Evolutionary conservation across 2,329 filamentous ascomycete species (phyloP), one percentile per base, ranked within the genome.

Genomic region (Arthrobotrys iridis): DNA sequence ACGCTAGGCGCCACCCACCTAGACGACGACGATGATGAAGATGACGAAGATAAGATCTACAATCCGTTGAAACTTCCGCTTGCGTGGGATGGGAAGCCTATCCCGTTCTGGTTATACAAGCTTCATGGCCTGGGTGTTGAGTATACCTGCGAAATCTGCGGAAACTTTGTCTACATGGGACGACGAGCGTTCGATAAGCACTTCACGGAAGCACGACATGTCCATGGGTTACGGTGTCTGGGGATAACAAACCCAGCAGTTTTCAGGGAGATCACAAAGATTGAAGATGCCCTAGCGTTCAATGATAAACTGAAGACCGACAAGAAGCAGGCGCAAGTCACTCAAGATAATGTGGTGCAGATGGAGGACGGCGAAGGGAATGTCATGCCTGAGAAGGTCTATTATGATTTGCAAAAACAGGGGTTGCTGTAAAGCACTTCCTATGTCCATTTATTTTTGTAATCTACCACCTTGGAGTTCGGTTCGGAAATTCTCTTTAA

Each of bases 131-230:
- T 99, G 24, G 95, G 95, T 6, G 93, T 97, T 10, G 95, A 99
- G 79, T 97, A 97, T 79, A 87, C 91, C 0, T 99, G 95, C 84
- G 94, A 99, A 82, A 92, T 99, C 67, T 99, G 95, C 81, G 95
- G 95, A 66, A 98, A 98, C 83, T 97, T 93, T 80, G 93, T 97
- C n/a, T 98, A 98, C 84, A 97, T 97, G 91, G 95, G 95, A 13
- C 88, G 95, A 22, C 88, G 95, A 57, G 93, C 93, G 0, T 99
- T 97, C 79, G 95, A 99, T 81, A 99, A 99, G 85, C 95, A 99
- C 82, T 99, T 99, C 84, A 96, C 93, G 78, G 95, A 99, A 82
- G 89, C 92, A 6, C 86, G 93, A 62, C 95, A 99, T 81, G 91
- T 98, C 55, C 95, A 97, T 81, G 95, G 95, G 0, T 84, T 99